Evolutionary conservation across 352 stramenopile species (phyloP), one percentile per base, ranked within the genome.

Genomic region (Saprolegnia parasitica): DNA sequence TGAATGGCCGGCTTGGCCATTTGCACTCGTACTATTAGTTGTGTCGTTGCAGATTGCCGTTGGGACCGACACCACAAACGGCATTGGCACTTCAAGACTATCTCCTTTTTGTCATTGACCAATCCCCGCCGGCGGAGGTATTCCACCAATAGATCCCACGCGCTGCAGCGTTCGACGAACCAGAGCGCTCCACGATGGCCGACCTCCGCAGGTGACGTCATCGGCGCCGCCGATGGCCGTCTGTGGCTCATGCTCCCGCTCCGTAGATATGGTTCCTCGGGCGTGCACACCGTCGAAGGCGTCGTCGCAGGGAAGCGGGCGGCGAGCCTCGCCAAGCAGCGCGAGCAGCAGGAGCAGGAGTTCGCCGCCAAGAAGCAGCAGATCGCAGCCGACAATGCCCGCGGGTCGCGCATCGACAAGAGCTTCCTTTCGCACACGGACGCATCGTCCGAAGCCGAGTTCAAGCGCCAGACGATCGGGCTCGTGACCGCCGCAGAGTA

Each of bases 241-340:
- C 13, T 8, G 42, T 15, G 42, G 42, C 42, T 49, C 42, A 49
- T 15, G 42, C 42, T 2, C 42, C 1, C 13, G 42, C 29, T 35
- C 29, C 42, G 54, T 70, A 70, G 63, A 35, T 91, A 93, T 74
- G 86, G 84, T 15, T 86, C 83, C 18, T 81, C 96, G 3, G 96
- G 96, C 56, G 91, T 96, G 65, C 89, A 98, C 76, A 99, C 97
- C 20, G 93, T 98, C 39, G 97, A 99, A 82, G 97, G 97, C 16
- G 98, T 98, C 72, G 79, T 98, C 40, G 89, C 95, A 10, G 97
- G 97, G 10, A 76, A 81, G 18, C 88, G 94, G 16, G 97, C 97
- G 1, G 94, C 96, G 4, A 74, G 77, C 16, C 79, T 99, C 42
- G 92, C 88, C 15, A 95, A 97, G 74, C 78, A 98, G 78, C 90